These are phyloP conservation scores for Fusarium austroafricanum DNA, from an alignment of 2,329 filamentous ascomycete genomes.

Conservation along the genomic window DNA sequence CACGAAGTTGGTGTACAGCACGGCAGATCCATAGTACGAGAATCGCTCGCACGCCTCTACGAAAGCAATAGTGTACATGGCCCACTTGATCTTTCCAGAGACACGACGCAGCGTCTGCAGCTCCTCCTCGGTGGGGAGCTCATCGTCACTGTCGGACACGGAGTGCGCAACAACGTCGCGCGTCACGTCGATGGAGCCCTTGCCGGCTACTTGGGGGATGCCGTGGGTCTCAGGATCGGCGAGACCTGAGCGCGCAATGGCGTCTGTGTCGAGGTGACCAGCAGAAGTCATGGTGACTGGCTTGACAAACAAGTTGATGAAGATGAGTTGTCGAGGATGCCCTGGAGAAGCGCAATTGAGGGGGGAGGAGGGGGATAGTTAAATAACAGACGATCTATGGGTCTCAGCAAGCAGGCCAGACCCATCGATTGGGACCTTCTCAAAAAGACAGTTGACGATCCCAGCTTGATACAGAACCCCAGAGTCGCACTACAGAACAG, in stretches of 20 bases:
- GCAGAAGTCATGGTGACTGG: constrained; percentile 50
- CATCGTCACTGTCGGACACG: constrained; percentile 45
- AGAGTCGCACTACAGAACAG: constrained; percentile 14
- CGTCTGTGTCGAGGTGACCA: constrained; percentile 52
- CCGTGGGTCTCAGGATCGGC: constrained; percentile 49
- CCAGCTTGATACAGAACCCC: constrained; percentile 16
- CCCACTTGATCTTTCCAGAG: constrained; percentile 72
- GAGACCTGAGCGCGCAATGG: constrained; percentile 51
- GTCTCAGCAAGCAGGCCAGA: neutral
- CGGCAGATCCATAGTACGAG: constrained; percentile 79
- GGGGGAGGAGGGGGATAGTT: constrained; percentile 10
- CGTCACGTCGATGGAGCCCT: constrained; percentile 47
- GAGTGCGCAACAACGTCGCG: constrained; percentile 42
- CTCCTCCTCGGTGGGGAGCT: constrained; percentile 70
- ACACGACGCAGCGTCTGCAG: constrained; percentile 70
- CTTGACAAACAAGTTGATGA: neutral
- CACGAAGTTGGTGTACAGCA: constrained; percentile 76
- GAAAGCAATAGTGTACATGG: constrained; percentile 76
- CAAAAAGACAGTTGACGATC: constrained; percentile 10
- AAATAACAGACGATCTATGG: constrained; percentile 28
- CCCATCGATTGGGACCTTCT: neutral
- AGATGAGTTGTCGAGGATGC: constrained; percentile 14
- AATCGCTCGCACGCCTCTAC: constrained; percentile 82
- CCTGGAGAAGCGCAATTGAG: neutral
- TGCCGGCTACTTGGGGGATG: constrained; percentile 43